Base-by-base conservation (phyloP, 768 basidiomycete species). In the Pleurotus tuoliensis region DNA sequence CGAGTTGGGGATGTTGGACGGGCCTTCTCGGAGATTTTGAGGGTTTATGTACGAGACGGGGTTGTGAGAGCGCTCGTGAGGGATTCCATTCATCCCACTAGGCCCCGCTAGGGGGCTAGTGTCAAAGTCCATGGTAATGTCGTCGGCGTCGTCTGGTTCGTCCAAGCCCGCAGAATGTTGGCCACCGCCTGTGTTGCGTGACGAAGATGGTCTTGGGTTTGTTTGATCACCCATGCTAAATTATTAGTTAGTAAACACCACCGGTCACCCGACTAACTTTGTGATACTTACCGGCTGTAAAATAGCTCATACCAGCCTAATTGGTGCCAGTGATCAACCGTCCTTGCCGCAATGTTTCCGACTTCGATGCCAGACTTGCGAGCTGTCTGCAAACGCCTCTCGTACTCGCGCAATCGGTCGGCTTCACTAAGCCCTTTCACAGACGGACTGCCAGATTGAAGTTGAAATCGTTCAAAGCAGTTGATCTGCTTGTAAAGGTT, bases 401-500 rank as follows among this genome's bases (percentile, higher is more conserved):
- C 89, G 57, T 89, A 87, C 62, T 89, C 84, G 30, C 83, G 73
- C 50, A 87, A 71, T 13, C 89, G 80, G 59, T 88, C 87, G 3
- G 81, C 79, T 62, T 89, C 86, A 57, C 75, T 71, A 38, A 81
- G 69, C 8, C 73, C 61, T 44, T 67, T 70, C 9, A 84, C 66
- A 30, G 73, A 72, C 51, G 69, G 64, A 59, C 62, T 62, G 39
- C 68, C 69, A 41, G 69, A 59, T 61, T 76, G 70, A 39, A 70
- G 64, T 55, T 80, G 69, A 58, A 76, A 86, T 11, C 70, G 71
- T 66, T 92, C 87, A 59, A 88, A 88, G 5, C 82, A 78, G 64
- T 87, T 86, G 39, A 92, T 88, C 67, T 91, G 88, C 69, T 88
- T 90, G 79, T 90, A 92, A 13, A 90, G 71, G 62, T 90, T 90